Evolutionary conservation across 805 yeast genomes (phyloP).

Genomic region (Sugiyamaella americana): DNA sequence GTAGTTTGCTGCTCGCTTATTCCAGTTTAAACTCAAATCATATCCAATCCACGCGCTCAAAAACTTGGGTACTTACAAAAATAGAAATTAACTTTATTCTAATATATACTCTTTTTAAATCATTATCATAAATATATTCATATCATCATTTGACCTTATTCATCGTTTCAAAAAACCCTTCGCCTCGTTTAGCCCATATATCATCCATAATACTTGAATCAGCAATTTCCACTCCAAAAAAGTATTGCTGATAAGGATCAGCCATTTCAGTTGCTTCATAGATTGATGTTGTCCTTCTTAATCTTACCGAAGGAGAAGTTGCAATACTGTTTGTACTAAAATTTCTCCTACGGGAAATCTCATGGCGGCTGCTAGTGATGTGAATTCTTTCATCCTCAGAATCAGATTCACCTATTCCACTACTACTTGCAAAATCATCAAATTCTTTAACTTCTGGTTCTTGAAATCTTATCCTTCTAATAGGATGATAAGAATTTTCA

Average conservation of each 20-base stretch:
- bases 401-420: background rate
- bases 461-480: background rate
- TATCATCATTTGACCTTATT: background rate
- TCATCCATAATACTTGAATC: slow-evolving; percentile 5
- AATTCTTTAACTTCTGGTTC: background rate
- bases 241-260: slow-evolving; percentile 10
- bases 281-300: slow-evolving; percentile 4
- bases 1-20: no score
- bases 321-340: background rate
- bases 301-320: background rate
- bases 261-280: slow-evolving; percentile 7
- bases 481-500: background rate
- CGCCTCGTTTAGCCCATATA: slow-evolving; percentile 18
- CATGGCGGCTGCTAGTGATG: no score
- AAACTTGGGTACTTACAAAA: no score
- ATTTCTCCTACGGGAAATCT: no score
- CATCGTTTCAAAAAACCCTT: slow-evolving; percentile 11
- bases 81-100: no score
- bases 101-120: background rate
- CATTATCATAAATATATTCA: background rate
- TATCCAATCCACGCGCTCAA: no score
- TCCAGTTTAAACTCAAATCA: no score
- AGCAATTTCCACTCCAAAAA: slow-evolving; percentile 1
- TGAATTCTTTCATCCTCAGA: no score
- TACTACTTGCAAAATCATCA: background rate